phyloP scores from a whole-genome alignment of 768 basidiomycete species.

The Mycena kentingensis region DNA sequence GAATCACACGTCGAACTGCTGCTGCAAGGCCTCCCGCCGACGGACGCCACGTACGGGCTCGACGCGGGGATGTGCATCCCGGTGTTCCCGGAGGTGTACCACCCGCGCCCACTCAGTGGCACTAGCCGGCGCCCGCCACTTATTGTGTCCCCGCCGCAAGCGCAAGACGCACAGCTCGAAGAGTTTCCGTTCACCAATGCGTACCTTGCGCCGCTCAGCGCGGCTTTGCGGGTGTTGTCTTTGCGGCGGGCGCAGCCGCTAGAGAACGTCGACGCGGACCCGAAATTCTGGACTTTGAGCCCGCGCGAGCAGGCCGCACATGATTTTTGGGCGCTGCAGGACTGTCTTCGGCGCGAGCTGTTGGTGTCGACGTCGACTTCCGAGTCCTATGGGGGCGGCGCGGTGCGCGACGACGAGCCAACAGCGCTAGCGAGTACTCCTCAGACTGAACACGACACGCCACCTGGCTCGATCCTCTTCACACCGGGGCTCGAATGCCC shows the following conservation, averaged over 20 bases:
- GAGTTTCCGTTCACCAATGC: background rate
- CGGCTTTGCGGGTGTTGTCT: background rate
- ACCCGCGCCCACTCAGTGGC: too few relatives aligned
- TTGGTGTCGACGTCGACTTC: background rate
- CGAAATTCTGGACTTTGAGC: background rate
- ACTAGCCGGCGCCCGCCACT: background rate
- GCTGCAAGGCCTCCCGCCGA: background rate
- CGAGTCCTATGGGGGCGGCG: background rate
- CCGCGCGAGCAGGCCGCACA: background rate
- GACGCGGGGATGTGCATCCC: background rate
- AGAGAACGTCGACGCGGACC: background rate
- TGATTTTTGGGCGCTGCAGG: background rate
- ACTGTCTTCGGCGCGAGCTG: background rate
- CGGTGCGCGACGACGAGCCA: too few relatives aligned
- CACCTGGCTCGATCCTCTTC: too few relatives aligned
- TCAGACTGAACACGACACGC: too few relatives aligned
- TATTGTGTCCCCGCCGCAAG: background rate
- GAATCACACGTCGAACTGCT: constrained; percentile 1
- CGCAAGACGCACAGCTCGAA: too few relatives aligned
- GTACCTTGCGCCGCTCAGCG: background rate
- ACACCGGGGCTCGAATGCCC: too few relatives aligned
- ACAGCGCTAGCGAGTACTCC: too few relatives aligned
- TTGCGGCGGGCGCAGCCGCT: background rate
- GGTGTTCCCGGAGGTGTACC: background rate
- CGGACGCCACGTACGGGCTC: background rate